These are phyloP conservation scores for Penicillium sp. DNA, from an alignment of 2,329 filamentous ascomycete genomes.

Conservation along the genomic window DNA sequence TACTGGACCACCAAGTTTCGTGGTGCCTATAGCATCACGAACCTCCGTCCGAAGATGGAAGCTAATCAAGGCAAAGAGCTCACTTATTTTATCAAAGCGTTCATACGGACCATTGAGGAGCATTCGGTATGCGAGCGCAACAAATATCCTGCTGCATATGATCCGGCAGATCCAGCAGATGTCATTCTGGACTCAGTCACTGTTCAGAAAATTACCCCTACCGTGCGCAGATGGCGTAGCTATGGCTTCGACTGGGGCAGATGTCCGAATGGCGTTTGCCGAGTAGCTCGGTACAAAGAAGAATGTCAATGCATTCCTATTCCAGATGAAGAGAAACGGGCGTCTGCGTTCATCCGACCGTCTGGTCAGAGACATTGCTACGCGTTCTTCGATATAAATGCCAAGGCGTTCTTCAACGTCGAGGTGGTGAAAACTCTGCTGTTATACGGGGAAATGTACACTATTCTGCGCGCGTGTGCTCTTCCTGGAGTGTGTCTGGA, in stretches of 20 bases:
- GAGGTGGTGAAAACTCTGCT: conserved; percentile 11
- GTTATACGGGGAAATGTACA: conserved; percentile 11
- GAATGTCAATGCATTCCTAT: neutral
- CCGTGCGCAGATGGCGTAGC: neutral
- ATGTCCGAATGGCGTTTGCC: neutral
- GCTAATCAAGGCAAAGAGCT: neutral
- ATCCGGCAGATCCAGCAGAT: neutral
- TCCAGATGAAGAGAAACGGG: neutral
- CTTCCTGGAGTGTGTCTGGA: neutral
- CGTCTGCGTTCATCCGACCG: neutral
- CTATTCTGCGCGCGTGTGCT: conserved; percentile 8
- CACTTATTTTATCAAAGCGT: neutral
- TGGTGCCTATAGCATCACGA: neutral
- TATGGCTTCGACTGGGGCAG: neutral
- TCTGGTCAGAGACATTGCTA: neutral
- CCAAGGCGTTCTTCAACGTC: conserved; percentile 6
- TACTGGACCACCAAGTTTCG: neutral
- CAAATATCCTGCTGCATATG: neutral
- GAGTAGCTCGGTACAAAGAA: neutral
- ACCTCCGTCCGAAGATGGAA: neutral
- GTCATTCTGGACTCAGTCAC: neutral
- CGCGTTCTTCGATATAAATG: neutral
- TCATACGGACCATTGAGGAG: neutral
- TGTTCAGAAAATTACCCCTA: neutral
- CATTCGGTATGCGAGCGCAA: neutral